Evolutionary conservation across 768 basidiomycete genomes (phyloP), one percentile per base, ranked within the genome.

Genomic region (Mycena belliarum): DNA sequence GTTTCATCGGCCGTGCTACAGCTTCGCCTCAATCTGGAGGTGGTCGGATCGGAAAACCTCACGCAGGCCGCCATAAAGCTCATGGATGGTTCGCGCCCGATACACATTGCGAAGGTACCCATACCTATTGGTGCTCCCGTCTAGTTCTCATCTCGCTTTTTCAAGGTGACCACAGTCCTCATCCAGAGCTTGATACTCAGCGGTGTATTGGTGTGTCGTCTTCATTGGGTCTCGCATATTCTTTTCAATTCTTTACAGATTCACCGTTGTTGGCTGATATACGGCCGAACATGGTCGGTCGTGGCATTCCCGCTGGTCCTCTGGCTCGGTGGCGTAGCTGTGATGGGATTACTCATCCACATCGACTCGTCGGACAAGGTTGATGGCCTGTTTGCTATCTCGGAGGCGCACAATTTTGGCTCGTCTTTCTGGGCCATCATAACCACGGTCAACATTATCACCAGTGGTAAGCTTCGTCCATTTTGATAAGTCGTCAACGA

Each of bases 181-280:
- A 26, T 63, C 15, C 53, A 63, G 25, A 23, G 38, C 26, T 35
- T 53, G 9, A 53, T 63, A 7, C 33, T 29, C 21, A 63, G 54
- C 29, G 62, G 46, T 47, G 45, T 59, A 37, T 38, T 63, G 16
- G 62, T 63, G 42, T 32, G 62, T 42, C 23, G 35, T 47, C 24
- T n/a, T 28, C 42, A 12, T n/a, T 38, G 12, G 12, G 21, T 32
- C 23, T 37, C 21, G 8, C 20, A 32, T 50, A 29, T 52, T 32
- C 7, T 15, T 23, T n/a, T 42, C 48, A 35, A 32, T 33, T 7
- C 5, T 25, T 4, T 6, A 29, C 29, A 63, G 61, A 57, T 59
- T 47, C 59, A 63, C 44, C 61, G 61, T 11, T 63, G 57, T 45
- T 63, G 61, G 61, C 40, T 63, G 18, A 33, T 49, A 24, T 40